Conservation (phyloP, 2,329 filamentous ascomycete genomes). For the Stemphylium vesicarium region DNA sequence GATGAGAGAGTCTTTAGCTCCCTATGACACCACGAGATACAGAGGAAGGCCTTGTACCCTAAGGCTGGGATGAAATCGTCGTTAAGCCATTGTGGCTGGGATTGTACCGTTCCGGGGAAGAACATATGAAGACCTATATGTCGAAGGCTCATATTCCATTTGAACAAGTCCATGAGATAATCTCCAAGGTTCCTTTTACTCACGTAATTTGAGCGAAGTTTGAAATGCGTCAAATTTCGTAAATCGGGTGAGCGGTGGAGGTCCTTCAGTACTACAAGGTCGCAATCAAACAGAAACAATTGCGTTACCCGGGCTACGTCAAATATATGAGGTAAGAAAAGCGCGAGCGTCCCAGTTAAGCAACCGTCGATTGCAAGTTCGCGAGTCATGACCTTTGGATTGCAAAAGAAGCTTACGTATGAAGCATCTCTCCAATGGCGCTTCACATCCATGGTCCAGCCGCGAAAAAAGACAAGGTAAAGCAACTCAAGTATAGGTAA, state of each 20-base stretch:
- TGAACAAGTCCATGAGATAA: background rate
- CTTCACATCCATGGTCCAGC: background rate
- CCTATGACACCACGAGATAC: background rate
- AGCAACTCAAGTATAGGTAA: conserved; percentile 8
- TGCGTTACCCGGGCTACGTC: conserved; percentile 6
- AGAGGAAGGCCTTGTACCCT: background rate
- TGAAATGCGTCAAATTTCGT: background rate
- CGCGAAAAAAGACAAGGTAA: background rate
- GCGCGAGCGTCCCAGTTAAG: background rate
- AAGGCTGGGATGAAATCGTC: background rate
- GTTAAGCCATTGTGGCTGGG: background rate
- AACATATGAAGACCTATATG: background rate
- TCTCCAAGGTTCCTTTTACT: too few relatives aligned
- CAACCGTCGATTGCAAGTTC: conserved; percentile 1
- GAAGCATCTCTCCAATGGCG: background rate
- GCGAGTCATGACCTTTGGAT: background rate
- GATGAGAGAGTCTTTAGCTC: background rate
- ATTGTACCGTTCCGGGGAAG: background rate
- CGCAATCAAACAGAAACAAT: background rate
- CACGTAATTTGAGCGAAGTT: background rate
- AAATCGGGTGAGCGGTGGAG: background rate
- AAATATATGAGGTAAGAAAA: background rate
- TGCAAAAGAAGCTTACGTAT: background rate
- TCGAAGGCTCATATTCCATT: background rate
- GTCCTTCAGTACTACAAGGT: background rate